phyloP scores from a whole-genome alignment of 768 basidiomycete genomes.

The Rhodosporidiobolus sp. region DNA sequence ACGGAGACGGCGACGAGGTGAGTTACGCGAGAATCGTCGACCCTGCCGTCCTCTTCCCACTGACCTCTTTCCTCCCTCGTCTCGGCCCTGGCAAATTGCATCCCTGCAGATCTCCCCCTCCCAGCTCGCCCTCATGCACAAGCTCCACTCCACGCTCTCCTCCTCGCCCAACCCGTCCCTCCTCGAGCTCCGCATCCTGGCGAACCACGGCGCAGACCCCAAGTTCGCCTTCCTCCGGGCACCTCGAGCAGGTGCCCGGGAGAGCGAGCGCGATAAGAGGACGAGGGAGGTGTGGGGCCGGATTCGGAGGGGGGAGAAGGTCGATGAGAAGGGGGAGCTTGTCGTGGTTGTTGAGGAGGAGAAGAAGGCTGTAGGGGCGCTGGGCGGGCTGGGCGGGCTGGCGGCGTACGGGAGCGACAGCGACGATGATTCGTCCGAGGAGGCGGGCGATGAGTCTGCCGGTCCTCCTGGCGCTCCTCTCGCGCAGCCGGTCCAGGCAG shows the following conservation, averaged over 20 bases:
- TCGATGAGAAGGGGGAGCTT: constrained; percentile 1
- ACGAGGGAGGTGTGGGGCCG: constrained; percentile 28
- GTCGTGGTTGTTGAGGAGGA: background rate
- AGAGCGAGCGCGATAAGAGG: constrained; percentile 1
- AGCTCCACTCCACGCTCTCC: constrained; percentile 67
- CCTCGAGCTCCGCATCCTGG: constrained; percentile 81
- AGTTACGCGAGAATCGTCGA: no score
- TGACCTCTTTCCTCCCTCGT: background rate
- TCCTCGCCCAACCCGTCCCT: constrained; percentile 73
- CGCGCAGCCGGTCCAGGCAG: no score
- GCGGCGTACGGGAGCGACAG: constrained; percentile 27
- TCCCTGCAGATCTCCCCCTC: constrained; percentile 59
- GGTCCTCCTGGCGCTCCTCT: no score
- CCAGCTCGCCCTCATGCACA: constrained; percentile 65
- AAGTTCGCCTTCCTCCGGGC: constrained; percentile 68
- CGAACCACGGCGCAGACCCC: constrained; percentile 73
- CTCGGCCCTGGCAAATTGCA: constrained; percentile 10
- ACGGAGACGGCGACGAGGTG: constrained; percentile 42
- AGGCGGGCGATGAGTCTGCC: background rate
- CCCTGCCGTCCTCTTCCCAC: background rate
- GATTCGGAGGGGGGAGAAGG: constrained; percentile 14
- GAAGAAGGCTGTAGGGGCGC: background rate
- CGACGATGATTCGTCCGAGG: background rate
- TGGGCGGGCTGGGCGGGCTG: constrained; percentile 12
- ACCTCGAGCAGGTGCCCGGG: no score